Percentiles rank a stretch among this genome's conserved stretches.
phyloP scores from a whole-genome alignment of 2,329 filamentous ascomycete species.

The Lecanosticta acicola region DNA sequence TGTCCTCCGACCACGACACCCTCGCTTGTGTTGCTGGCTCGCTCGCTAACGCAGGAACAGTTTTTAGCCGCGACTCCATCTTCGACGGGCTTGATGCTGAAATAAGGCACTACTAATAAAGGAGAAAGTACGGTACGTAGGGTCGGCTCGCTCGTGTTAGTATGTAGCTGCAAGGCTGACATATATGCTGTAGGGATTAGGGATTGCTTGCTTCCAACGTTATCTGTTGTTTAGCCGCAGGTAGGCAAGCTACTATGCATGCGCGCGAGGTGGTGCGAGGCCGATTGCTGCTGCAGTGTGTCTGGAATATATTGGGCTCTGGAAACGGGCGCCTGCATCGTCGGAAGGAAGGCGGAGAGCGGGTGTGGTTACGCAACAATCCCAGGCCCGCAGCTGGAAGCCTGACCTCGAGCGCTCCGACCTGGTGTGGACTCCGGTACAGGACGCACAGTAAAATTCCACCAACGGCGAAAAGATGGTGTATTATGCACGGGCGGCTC shows the following conservation, averaged over 20 bases:
- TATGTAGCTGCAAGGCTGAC: not conserved
- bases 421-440: not conserved
- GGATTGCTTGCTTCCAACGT: conserved; percentile 2
- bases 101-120: not conserved
- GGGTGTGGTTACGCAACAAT: not conserved
- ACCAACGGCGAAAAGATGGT: too few species aligned
- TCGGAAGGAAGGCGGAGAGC: not conserved
- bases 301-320: conserved; percentile 1
- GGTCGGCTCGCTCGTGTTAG: not conserved
- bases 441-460: too few species aligned
- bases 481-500: not conserved
- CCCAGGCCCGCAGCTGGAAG: not conserved
- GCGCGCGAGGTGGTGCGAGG: not conserved
- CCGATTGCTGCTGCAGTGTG: not conserved
- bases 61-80: not conserved
- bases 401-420: not conserved
- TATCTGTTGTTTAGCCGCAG: conserved; percentile 4
- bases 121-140: not conserved
- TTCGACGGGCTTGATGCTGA: not conserved
- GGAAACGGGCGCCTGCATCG: not conserved
- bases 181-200: not conserved
- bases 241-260: not conserved
- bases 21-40: not conserved
- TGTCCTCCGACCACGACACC: too few species aligned
- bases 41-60: conserved; percentile 5